Evolutionary conservation across 192 early-diverging fungal genomes (phyloP).

Genomic region (Backusella tarrabulga): DNA sequence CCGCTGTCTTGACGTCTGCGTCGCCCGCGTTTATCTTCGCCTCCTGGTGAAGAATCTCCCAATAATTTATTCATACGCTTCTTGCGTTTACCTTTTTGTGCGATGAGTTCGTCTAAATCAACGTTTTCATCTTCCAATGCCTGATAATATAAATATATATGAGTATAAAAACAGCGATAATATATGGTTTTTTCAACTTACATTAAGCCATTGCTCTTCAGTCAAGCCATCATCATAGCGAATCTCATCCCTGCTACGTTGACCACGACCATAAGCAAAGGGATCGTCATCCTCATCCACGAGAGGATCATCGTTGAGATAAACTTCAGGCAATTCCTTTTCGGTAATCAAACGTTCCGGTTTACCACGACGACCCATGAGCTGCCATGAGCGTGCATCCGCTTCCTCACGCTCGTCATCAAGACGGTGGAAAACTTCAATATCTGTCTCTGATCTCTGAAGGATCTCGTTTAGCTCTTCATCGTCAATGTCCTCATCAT

Average conservation of each 20-base stretch:
- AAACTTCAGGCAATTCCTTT: conserved; percentile 81
- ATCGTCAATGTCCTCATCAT: conserved; percentile 76
- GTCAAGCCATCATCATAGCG: conserved; percentile 91
- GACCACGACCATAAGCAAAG: conserved; percentile 68
- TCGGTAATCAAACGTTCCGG: conserved; percentile 85
- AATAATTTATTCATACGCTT: conserved; percentile 4
- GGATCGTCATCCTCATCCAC: conserved; percentile 40
- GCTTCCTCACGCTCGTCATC: conserved; percentile 65
- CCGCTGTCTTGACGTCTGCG: not conserved
- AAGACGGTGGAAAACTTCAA: conserved; percentile 68
- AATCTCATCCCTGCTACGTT: conserved; percentile 70
- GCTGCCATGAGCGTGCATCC: conserved; percentile 54
- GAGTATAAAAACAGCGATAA: not conserved
- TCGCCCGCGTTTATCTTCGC: conserved; percentile 1
- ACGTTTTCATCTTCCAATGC: conserved; percentile 52
- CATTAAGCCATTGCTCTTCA: conserved; percentile 91
- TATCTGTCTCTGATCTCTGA: conserved; percentile 82
- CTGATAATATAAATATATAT: conserved; percentile 22
- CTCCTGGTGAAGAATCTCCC: not conserved
- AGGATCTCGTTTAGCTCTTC: conserved; percentile 93
- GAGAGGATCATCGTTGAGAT: conserved; percentile 62
- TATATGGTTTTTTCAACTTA: conserved; percentile 6
- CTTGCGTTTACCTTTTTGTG: conserved; percentile 36
- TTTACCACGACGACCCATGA: conserved; percentile 52
- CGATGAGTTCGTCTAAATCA: conserved; percentile 11